phyloP scores from a whole-genome alignment of 768 basidiomycete species.

The Cyclocybe cylindracea region DNA sequence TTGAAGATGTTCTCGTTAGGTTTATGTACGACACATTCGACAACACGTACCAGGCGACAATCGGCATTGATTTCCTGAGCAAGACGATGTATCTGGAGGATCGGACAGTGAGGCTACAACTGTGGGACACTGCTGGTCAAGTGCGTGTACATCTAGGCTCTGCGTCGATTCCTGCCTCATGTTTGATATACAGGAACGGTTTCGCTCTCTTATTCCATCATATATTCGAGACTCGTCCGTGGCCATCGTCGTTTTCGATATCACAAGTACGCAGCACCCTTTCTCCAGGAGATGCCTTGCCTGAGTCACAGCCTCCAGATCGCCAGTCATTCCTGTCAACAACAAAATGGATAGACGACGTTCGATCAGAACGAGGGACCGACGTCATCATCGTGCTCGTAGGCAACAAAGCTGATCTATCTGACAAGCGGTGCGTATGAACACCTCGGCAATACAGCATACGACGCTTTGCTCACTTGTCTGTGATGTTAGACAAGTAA shows the following conservation, averaged over 20 bases:
- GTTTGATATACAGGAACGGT: constrained; percentile 74
- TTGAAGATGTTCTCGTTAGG: constrained; percentile 38
- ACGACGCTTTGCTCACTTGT: constrained; percentile 2
- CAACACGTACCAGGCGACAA: constrained; percentile 98
- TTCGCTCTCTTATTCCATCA: constrained; percentile 95
- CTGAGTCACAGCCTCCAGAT: constrained; percentile 47
- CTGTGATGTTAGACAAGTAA: constrained; percentile 79
- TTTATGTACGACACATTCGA: constrained; percentile 99
- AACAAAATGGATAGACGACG: constrained; percentile 99
- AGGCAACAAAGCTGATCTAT: constrained; percentile 98
- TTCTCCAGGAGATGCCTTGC: neutral
- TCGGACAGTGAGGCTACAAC: constrained; percentile 92
- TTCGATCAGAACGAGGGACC: constrained; percentile 93
- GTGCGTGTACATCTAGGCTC: constrained; percentile 35
- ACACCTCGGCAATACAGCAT: neutral
- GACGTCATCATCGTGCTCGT: constrained; percentile 99
- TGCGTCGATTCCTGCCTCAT: neutral
- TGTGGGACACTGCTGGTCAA: constrained; percentile 99
- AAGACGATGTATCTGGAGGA: constrained; percentile 99
- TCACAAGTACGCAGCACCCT: constrained; percentile 74
- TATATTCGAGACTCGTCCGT: constrained; percentile 99
- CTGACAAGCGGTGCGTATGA: constrained; percentile 91
- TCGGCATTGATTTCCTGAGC: constrained; percentile 98
- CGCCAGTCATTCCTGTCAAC: constrained; percentile 98
- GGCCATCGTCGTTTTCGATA: constrained; percentile 98